Evolutionary conservation across 257 asterid genomes (phyloP).

Genomic region (Solanum piurae): DNA sequence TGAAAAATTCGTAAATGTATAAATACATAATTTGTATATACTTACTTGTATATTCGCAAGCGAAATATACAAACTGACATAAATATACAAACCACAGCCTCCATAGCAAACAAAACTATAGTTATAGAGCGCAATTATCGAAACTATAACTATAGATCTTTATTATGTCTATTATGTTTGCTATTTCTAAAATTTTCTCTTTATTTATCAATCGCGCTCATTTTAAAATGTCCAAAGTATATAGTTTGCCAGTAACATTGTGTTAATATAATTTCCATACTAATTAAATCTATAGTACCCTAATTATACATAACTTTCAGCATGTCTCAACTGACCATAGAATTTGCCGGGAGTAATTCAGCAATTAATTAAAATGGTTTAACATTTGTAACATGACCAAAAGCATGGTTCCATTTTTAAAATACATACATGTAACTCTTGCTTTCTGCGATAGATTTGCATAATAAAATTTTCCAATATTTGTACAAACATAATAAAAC

Average conservation of each 20-base stretch:
- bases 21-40: too few species aligned
- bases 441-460: conserved; percentile 26
- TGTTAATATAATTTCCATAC: background rate
- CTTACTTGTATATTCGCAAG: too few species aligned
- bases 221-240: background rate
- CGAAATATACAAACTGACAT: accelerated
- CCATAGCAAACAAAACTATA: too few species aligned
- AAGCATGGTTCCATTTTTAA: conserved; percentile 32
- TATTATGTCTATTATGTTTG: too few species aligned
- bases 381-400: conserved; percentile 19
- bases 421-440: conserved; percentile 1
- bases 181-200: too few species aligned
- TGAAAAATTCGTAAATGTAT: too few species aligned
- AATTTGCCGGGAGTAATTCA: conserved; percentile 36
- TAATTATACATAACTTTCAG: background rate
- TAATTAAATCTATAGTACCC: background rate
- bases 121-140: accelerated
- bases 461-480: conserved; percentile 3
- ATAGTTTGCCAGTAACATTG: background rate
- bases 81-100: too few species aligned
- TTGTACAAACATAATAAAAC: conserved; percentile 25
- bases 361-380: conserved; percentile 12
- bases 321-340: conserved; percentile 27
- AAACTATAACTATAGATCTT: too few species aligned
- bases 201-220: background rate